Evolutionary conservation across 495 filamentous ascomycete species (phyloP), one percentile per base, ranked within the genome.

Genomic region (Parmelia sp.): DNA sequence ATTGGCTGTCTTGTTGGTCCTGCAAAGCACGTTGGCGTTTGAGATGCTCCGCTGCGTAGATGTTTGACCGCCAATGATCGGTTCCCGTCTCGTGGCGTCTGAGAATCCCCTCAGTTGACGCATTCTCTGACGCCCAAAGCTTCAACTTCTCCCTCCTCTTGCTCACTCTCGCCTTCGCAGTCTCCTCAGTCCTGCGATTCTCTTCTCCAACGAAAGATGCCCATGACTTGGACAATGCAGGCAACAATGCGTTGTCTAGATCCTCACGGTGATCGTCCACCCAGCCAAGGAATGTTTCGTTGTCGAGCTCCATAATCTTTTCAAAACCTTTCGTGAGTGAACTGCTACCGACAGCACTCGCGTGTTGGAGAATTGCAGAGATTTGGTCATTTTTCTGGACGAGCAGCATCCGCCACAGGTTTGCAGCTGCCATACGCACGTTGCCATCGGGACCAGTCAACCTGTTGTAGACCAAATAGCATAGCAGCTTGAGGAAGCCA

Each of bases 321-420:
- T 88, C 84, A 68, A 98, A 97, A 0, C 90, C 91, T 40, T 82
- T 79, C 8, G 83, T 83, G n/a, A 97, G 74, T 56, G 86, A 77
- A 59, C 84, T 79, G 65, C 93, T 87, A n/a, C 92, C 84, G 4
- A 80, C 77, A 1, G 77, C 78, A 63, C 88, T 83, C 8, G 84
- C 86, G 66, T 91, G 82, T 55, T 82, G 82, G 33, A 97, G 79
- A 37, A 97, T 79, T 2, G 78, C 78, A 2, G 86, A 79, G 31
- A 89, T 89, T 67, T 95, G 92, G n/a, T 86, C 80, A 0, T 92
- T 91, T 73, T 95, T 97, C 70, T 97, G 94, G 1, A 97, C 91
- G 4, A 97, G 81, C 63, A 97, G 84, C 60, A 96, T 90, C 42
- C 94, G 86, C 86, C 92, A 94, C 47, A 96, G 77, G 70, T 90